These are phyloP conservation scores for Acacia melanoxylon DNA, from an alignment of 306 rosid species.

Conservation along the genomic window DNA sequence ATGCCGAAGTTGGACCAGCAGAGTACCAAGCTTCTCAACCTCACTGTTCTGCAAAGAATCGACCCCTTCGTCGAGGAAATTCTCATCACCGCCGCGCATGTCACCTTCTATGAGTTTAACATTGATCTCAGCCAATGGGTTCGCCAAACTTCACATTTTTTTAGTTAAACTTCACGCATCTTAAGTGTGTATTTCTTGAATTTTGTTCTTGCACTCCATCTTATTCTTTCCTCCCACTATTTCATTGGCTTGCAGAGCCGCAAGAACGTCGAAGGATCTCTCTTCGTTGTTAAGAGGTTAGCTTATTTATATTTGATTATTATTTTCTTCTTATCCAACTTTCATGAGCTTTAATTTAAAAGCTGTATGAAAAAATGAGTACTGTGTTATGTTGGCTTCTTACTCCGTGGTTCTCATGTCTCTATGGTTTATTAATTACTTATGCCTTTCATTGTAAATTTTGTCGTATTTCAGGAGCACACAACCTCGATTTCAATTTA, in stretches of 20 bases:
- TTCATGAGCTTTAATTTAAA: conserved; percentile 14
- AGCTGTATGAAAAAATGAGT: background rate
- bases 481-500: conserved; percentile 63
- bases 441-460: conserved; percentile 1
- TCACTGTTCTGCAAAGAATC: conserved; percentile 61
- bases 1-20: conserved; percentile 66
- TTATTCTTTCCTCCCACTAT: background rate
- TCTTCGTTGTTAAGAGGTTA: conserved; percentile 61
- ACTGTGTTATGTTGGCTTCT: background rate
- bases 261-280: conserved; percentile 67
- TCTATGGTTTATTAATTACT: background rate
- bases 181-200: background rate
- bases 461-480: conserved; percentile 48
- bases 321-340: background rate
- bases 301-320: background rate
- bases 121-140: conserved; percentile 67
- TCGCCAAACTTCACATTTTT: background rate
- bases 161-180: no score
- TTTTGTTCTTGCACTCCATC: background rate
- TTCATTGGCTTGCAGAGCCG: conserved; percentile 48
- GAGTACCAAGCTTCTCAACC: conserved; percentile 61
- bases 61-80: conserved; percentile 62
- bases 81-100: conserved; percentile 65
- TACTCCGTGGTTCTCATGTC: background rate
- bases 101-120: conserved; percentile 64